Conservation (phyloP, 2,329 filamentous ascomycete genomes). For the Fusarium udum region DNA sequence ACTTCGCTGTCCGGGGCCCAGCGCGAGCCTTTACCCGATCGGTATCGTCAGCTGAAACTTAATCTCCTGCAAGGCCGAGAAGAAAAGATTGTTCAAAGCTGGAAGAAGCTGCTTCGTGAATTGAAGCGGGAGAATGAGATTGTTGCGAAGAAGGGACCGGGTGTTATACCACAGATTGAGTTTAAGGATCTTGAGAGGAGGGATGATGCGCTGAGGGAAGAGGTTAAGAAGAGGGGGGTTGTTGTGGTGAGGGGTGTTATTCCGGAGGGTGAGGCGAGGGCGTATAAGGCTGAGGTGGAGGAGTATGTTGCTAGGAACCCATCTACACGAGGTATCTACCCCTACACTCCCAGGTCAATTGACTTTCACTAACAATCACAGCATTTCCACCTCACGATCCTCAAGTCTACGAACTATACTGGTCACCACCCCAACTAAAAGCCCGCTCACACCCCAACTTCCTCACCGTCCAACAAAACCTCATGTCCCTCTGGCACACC, state of each 20-base stretch:
- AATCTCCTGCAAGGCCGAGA: conserved; percentile 61
- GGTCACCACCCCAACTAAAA: conserved; percentile 73
- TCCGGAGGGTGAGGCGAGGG: conserved; percentile 68
- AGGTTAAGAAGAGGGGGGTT: conserved; percentile 69
- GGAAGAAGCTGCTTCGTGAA: conserved; percentile 57
- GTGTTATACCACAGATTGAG: conserved; percentile 62
- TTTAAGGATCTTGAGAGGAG: conserved; percentile 57
- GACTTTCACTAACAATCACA: conserved; percentile 26
- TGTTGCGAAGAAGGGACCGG: conserved; percentile 56
- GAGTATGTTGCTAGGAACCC: conserved; percentile 73
- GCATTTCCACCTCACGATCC: conserved; percentile 74
- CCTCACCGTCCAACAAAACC: conserved; percentile 66
- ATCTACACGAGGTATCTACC: conserved; percentile 59
- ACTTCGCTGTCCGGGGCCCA: conserved; percentile 63
- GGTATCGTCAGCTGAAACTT: conserved; percentile 66
- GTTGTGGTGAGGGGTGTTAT: conserved; percentile 74
- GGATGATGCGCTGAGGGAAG: conserved; percentile 50
- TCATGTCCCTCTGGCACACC: conserved; percentile 69
- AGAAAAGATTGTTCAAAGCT: conserved; percentile 56
- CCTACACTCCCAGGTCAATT: background rate
- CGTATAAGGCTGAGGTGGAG: conserved; percentile 71
- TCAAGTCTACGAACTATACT: conserved; percentile 80
- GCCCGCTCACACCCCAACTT: conserved; percentile 74
- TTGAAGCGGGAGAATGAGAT: conserved; percentile 59
- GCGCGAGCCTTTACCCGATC: conserved; percentile 59